Conservation (phyloP, 148 eudicot species). For the Silene conica region DNA sequence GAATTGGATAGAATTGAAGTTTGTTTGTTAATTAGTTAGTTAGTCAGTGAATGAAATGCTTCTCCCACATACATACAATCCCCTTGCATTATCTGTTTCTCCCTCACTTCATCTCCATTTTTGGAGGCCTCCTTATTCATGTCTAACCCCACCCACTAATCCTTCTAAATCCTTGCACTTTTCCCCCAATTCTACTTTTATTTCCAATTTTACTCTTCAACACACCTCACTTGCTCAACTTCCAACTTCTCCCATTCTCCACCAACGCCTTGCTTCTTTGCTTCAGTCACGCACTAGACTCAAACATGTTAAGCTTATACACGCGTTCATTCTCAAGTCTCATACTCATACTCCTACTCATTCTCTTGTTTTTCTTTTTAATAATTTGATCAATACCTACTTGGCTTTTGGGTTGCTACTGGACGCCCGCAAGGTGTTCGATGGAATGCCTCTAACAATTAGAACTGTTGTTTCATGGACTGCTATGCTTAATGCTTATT, state of each 20-base stretch:
- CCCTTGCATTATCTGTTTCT: not conserved
- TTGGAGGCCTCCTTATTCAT: not conserved
- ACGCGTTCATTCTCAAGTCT: slow-evolving; percentile 44
- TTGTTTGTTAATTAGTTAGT: not conserved
- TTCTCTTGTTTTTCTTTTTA: slow-evolving; percentile 33
- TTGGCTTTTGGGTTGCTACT: slow-evolving; percentile 37
- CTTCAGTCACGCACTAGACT: slow-evolving; percentile 40
- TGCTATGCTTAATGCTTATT: slow-evolving; percentile 69
- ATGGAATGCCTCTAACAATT: slow-evolving; percentile 47
- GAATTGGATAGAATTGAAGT: not conserved
- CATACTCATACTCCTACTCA: not conserved
- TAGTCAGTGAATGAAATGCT: not conserved
- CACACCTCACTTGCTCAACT: slow-evolving; percentile 1
- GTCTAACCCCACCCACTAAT: not conserved
- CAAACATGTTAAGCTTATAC: slow-evolving; percentile 40
- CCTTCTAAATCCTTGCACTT: slow-evolving; percentile 2
- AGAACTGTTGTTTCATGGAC: slow-evolving; percentile 79
- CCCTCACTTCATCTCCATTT: slow-evolving; percentile 6
- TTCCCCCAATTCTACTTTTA: not conserved
- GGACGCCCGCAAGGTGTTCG: slow-evolving; percentile 68
- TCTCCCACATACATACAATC: not conserved
- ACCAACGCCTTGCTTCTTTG: slow-evolving; percentile 24
- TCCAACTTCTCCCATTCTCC: not conserved
- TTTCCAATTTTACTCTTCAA: slow-evolving; percentile 1
- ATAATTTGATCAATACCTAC: slow-evolving; percentile 58